A percentile compares a stretch with the other conserved stretches of the same genome.
phyloP scores from a whole-genome alignment of 2,329 filamentous ascomycete genomes.

The Pseudogymnoascus sp. region DNA sequence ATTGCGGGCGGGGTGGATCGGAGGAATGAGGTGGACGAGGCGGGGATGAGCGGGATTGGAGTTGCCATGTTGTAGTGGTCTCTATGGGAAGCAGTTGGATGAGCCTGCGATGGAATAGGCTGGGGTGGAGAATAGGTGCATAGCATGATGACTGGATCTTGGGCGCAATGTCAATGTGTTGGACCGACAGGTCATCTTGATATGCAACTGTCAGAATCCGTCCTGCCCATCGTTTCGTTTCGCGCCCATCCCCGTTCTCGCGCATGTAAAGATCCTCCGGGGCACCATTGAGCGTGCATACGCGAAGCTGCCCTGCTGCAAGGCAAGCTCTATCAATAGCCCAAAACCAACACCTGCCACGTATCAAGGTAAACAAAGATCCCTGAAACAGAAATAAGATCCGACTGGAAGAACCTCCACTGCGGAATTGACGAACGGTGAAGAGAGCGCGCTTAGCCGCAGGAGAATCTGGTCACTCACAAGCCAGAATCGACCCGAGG shows the following conservation, averaged over 20 bases:
- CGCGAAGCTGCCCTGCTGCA: background rate
- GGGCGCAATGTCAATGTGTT: background rate
- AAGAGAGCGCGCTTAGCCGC: background rate
- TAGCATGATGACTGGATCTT: background rate
- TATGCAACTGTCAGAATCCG: background rate
- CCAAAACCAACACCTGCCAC: background rate
- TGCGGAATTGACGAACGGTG: background rate
- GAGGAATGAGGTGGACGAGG: slow-evolving; percentile 67
- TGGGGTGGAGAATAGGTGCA: background rate
- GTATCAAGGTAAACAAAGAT: background rate
- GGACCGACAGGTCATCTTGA: background rate
- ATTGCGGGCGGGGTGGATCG: slow-evolving; percentile 77
- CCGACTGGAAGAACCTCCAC: background rate
- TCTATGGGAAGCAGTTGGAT: background rate
- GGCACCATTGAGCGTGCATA: background rate
- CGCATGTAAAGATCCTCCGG: background rate
- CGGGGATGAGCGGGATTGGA: slow-evolving; percentile 75
- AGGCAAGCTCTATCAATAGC: background rate
- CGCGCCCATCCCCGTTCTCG: background rate
- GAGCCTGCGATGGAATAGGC: background rate
- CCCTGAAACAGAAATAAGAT: background rate
- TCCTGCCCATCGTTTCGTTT: background rate
- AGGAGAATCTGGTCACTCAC: background rate
- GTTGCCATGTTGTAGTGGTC: slow-evolving; percentile 63
- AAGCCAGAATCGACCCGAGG: background rate